Conservation (phyloP, 2,329 filamentous ascomycete species). For the Xylaria sp. region DNA sequence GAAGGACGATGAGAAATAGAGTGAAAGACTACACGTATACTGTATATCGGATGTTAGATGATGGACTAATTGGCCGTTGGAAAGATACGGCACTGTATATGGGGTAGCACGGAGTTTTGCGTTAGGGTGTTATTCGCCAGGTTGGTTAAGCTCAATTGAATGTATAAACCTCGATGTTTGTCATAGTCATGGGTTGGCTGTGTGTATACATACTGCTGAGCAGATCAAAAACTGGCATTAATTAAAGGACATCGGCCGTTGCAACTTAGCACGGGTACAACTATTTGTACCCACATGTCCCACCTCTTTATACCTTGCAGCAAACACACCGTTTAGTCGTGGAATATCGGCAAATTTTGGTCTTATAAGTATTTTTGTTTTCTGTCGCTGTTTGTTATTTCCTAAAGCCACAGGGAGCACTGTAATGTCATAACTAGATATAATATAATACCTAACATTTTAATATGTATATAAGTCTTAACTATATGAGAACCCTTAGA, state of each 20-base stretch:
- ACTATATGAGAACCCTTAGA: background rate
- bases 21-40: slow-evolving; percentile 11
- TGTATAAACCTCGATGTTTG: slow-evolving; percentile 3
- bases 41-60: slow-evolving; percentile 24
- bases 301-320: background rate
- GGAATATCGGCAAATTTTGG: background rate
- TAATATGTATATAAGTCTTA: too few species aligned
- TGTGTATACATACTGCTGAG: background rate
- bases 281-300: background rate
- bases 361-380: background rate
- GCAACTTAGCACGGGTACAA: background rate
- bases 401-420: background rate
- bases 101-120: slow-evolving; percentile 36
- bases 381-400: background rate
- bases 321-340: background rate
- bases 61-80: slow-evolving; percentile 22
- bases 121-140: slow-evolving; percentile 28
- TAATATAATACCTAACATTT: background rate
- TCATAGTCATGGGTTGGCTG: background rate
- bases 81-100: slow-evolving; percentile 23
- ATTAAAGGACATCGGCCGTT: background rate
- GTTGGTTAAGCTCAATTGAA: slow-evolving; percentile 21
- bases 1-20: slow-evolving; percentile 34
- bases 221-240: background rate
- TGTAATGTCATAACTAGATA: background rate